These are phyloP conservation scores for Dacryopinax primogenitus DNA, from an alignment of 768 basidiomycete genomes.

Conservation along the genomic window DNA sequence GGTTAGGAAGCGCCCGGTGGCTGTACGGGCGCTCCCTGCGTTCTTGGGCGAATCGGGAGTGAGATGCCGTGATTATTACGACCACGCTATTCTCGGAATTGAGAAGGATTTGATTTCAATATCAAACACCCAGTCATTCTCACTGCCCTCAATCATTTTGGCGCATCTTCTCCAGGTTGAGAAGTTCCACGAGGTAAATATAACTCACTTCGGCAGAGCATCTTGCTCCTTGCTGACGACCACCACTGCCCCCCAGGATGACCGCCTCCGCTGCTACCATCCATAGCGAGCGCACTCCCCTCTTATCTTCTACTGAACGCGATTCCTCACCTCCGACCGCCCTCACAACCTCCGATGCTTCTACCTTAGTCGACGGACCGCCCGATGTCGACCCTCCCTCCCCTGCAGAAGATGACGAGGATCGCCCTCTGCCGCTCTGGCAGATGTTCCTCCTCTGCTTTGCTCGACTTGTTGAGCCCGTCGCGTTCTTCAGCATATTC, in stretches of 20 bases:
- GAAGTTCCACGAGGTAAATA: too few species aligned
- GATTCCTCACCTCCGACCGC: not conserved
- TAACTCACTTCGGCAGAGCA: too few species aligned
- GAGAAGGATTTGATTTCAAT: not conserved
- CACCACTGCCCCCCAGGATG: not conserved
- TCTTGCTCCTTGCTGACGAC: too few species aligned
- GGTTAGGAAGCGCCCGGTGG: not conserved
- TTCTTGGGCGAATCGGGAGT: not conserved
- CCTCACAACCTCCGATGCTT: not conserved
- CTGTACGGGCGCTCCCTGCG: not conserved
- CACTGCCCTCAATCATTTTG: not conserved
- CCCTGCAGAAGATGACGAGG: not conserved
- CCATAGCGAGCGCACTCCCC: not conserved
- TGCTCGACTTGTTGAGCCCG: slow-evolving; percentile 12
- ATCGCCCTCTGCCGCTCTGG: slow-evolving; percentile 13
- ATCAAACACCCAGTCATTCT: not conserved
- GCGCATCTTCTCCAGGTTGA: too few species aligned
- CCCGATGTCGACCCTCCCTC: not conserved
- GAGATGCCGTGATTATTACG: not conserved
- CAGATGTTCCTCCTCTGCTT: slow-evolving; percentile 16
- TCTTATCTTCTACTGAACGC: not conserved
- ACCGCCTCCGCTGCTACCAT: not conserved
- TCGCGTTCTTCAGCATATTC: slow-evolving; percentile 18
- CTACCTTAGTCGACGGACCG: not conserved
- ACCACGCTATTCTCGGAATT: not conserved